Evolutionary conservation across 75 land plant genomes (phyloP), one percentile per base, ranked within the genome.

Genomic region (Adiantum capillusveneris): DNA sequence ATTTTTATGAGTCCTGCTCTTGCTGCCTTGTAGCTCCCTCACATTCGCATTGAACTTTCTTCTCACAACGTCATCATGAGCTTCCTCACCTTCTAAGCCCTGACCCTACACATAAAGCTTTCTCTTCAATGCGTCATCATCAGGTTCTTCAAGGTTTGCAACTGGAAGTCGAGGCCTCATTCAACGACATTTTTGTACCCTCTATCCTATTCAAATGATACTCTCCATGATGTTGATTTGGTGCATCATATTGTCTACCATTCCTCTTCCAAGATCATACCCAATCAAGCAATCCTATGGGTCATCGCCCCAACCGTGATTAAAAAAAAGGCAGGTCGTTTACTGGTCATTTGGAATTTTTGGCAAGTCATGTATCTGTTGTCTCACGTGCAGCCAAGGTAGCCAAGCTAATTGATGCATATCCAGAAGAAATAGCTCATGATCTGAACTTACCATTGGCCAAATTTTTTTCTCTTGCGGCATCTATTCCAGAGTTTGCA

Each of bases 391-490:
- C 12, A 19, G 50, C 72, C 11, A 52, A 70, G 65, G 65, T 83
- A n/a, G 73, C 88, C 20, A 83, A 77, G 59, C 62, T 83, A 14
- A 43, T 86, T 21, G 90, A 86, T 57, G 60, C 69, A 49, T 86
- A 80, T 46, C 70, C 83, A 9, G 72, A 67, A 19, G 85, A 85
- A 62, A 58, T 76, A 70, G 77, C 89, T 0, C 50, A 42, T 14
- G 89, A 85, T 67, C 78, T 78, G 1, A 70, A 68, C 59, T 57
- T 85, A 0, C 70, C 78, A 25, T 28, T 74, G 12, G 60, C 79
- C 3, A 72, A 67, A 19, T 85, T 85, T 64, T 21, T 75, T 20
- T 58, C 55, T 45, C 65, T 81, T 14, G 84, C 85, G 11, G 82
- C 81, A 29, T 56, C 59, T 64, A 65, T 85, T 24, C 76, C 84